A percentile compares a stretch with the other conserved stretches of the same genome.
These are phyloP conservation scores for Zelopaecilomyces penicillatus DNA, from an alignment of 2,329 filamentous ascomycete genomes.

Conservation along the genomic window DNA sequence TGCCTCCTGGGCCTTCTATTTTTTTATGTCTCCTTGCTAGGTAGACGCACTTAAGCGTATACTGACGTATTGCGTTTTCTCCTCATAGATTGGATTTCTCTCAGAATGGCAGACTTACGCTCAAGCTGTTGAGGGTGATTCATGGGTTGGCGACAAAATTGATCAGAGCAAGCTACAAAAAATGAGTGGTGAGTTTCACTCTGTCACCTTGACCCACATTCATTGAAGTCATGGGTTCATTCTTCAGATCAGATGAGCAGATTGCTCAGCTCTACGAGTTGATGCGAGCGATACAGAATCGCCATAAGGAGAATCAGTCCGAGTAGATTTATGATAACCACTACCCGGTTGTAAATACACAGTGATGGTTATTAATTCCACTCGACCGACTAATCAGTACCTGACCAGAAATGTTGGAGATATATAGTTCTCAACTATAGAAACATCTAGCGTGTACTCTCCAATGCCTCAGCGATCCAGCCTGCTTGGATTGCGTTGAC, in stretches of 20 bases:
- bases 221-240: not conserved
- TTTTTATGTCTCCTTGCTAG: too few species aligned
- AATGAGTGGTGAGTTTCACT: slow-evolving; percentile 68
- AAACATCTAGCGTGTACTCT: too few species aligned
- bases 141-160: slow-evolving; percentile 77
- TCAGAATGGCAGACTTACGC: slow-evolving; percentile 96
- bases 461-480: slow-evolving; percentile 48
- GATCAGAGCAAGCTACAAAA: slow-evolving; percentile 80
- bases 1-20: too few species aligned
- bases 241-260: slow-evolving; percentile 63
- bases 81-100: slow-evolving; percentile 88
- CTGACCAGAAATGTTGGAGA: too few species aligned
- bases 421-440: too few species aligned
- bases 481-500: slow-evolving; percentile 52
- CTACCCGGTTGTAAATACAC: too few species aligned
- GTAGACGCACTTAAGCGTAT: too few species aligned
- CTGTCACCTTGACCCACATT: slow-evolving; percentile 4
- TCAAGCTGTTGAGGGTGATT: slow-evolving; percentile 80
- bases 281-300: slow-evolving; percentile 67
- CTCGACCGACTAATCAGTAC: too few species aligned
- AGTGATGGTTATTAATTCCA: too few species aligned
- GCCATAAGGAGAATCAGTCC: slow-evolving; percentile 17
- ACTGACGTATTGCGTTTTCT: too few species aligned
- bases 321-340: slow-evolving; percentile 17
- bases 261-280: slow-evolving; percentile 89